Base-by-base conservation (phyloP, 1,284 basidiomycete genomes). In the Lignosus rhinocerotis region DNA sequence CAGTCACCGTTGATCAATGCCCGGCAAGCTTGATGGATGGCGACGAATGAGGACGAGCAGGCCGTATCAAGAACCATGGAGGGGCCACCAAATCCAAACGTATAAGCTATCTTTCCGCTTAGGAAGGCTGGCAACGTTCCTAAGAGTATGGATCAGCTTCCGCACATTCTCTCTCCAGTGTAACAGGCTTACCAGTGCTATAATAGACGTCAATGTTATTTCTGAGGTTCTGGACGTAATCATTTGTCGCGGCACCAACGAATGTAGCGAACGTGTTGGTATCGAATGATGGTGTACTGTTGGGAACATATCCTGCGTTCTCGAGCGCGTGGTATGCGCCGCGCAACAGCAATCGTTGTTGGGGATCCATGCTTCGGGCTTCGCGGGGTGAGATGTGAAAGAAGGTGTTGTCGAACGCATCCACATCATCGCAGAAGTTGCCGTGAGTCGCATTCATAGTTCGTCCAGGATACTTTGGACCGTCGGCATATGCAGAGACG, bases 301-400 rank as follows among this genome's bases (percentile, higher is more conserved):
- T 72, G 0, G 87, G 85, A 14, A 87, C 82, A 65, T 87, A 90
- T 0, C 88, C 88, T 9, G 87, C 80, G 60, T 82, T 77, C 69
- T 90, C 88, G 6, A 91, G 73, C 0, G 88, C 88, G 58, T 87
- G 79, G 53, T 88, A 82, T 1, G 85, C 85, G 1, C 80, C 77
- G 33, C 86, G 87, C 25, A 90, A 76, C 3, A 90, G 73, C 17
- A 90, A 63, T 3, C 88, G 80, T 64, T 89, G 87, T 64, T 90
- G 88, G 6, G 88, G 88, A 66, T 90, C 87, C 85, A 90, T 89
- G 67, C 77, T 82, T 56, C 75, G 81, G 7, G 88, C 87, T 70
- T 90, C 88, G 5, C 88, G 78, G 1, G 88, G 88, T 49, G 84
- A 87, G 38, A 90, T 80, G 58, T 82, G 81, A 77, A 91, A 90